Evolutionary conservation across 345 rosid genomes (phyloP), one percentile per base, ranked within the genome.

Genomic region (Rubroshorea leprosula): DNA sequence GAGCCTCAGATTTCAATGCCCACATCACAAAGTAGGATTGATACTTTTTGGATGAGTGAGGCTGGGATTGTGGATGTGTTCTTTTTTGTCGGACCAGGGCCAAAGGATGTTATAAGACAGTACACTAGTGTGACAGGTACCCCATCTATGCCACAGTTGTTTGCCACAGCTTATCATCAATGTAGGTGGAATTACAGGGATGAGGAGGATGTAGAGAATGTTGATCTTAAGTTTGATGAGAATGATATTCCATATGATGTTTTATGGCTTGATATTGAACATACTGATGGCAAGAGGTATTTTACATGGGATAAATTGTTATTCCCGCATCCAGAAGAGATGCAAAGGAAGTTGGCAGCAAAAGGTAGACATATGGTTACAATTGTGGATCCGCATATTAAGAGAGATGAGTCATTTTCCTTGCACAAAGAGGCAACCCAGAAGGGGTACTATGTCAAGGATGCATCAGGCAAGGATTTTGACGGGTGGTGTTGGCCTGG

Each of bases 401-500:
- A 90, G 83, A 75, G 99, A 68, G 99, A 94, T 66, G 89, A 82
- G 13, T 79, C 91, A 0, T 90, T 77, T 68, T 60, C 57, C 27
- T 63, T 94, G 79, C 99, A 94, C 68, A 85, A 87, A 72, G 90
- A 87, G 67, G 97, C 99, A 19, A 74, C 86, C 19, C 66, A 77
- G 72, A 82, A 78, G 69, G 96, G 99, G 18, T 70, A 87, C 70
- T 94, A 94, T 78, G 86, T 90, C 23, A 90, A 85, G 81, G 99
- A 90, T 74, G 77, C 86, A 1, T 70, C 82, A 25, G 86, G 88
- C 43, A 87, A 81, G 66, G 99, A 90, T 72, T 94, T 62, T 82
- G 95, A 87, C 61, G 99, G 99, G 55, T 94, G 99, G 99, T 94
- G 97, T 72, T 94, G 99, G 99, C 83, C 99, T 41, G 99, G 97